Evolutionary conservation across 352 stramenopile genomes (phyloP).

Genomic region (Globisporangium polare): DNA sequence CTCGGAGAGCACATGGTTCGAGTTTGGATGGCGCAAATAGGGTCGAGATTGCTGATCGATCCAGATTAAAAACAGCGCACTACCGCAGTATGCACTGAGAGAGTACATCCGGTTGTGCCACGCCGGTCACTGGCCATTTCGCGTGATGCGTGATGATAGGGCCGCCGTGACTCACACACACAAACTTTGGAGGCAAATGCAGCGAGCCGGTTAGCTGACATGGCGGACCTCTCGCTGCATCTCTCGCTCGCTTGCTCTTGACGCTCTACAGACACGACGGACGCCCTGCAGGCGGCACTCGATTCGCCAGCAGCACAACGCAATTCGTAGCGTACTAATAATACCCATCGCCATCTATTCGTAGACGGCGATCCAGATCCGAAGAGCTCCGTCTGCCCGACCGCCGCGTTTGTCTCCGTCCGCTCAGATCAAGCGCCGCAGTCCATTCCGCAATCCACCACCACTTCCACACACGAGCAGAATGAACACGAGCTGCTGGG

Average conservation of each 20-base stretch:
- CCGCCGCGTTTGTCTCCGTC: too few relatives aligned
- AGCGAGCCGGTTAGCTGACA: slow-evolving; percentile 13
- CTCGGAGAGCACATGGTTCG: not conserved
- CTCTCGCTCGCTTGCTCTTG: not conserved
- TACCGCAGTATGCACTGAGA: not conserved
- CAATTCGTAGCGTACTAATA: slow-evolving; percentile 1
- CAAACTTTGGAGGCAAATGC: not conserved
- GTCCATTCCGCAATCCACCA: slow-evolving; percentile 1
- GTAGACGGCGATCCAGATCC: not conserved
- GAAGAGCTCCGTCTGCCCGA: not conserved
- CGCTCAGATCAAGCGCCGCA: not conserved
- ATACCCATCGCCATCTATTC: not conserved
- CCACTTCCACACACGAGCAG: slow-evolving; percentile 6
- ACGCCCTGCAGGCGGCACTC: too few relatives aligned
- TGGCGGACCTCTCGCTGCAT: not conserved
- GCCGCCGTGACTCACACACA: slow-evolving; percentile 4
- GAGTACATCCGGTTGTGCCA: not conserved
- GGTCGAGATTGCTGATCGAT: not conserved
- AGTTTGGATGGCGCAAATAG: not conserved
- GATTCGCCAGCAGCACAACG: not conserved
- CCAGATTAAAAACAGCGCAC: not conserved
- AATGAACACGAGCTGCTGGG: slow-evolving; percentile 17
- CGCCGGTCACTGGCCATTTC: not conserved
- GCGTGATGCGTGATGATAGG: slow-evolving; percentile 2
- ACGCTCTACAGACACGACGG: not conserved